Evolutionary conservation across 2,329 filamentous ascomycete genomes (phyloP), one percentile per base, ranked within the genome.

Genomic region (Byssothecium circinans): DNA sequence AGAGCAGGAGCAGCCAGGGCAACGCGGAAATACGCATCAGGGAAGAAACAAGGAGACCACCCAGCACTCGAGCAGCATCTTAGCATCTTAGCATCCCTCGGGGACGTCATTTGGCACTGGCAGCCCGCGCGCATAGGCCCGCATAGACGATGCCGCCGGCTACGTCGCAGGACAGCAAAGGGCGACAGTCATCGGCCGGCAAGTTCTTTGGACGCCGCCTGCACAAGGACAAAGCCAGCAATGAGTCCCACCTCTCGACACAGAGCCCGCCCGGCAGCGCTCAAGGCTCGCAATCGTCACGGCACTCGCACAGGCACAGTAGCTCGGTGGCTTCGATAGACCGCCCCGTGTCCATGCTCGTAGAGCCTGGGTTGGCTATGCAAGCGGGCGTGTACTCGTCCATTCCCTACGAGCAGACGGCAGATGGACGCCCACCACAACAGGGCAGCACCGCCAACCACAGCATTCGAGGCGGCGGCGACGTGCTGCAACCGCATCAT

Each of bases 181-280:
- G 29, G 19, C 10, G 88, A 73, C 88, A 92, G 78, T 90, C 88
- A 57, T 91, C 89, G 65, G 86, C 85, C 68, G 81, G 84, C 68
- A 87, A 86, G 54, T 90, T 96, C 78, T 96, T 96, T 77, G 91
- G 89, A 64, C 84, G 91, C 67, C 88, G 81, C 52, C 68, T 78
- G 63, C 78, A 86, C 75, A 94, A 90, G 76, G 58, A 55, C 45
- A 51, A 45, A 39, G 25, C 20, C 61, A 81, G 82, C 63, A 84
- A 85, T 69, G 65, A 76, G 78, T 59, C 78, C 78, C 46, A 54
- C 57, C 78, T 80, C 62, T 77, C 79, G 45, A 78, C 77, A 57
- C 80, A 87, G 58, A 78, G 81, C 62, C 84, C 87, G 58, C 79
- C 82, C 43, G 75, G 78, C 61, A 85, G 78, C 71, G 78, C 81